phyloP scores from a whole-genome alignment of 2,329 filamentous ascomycete genomes.

The Alternaria postmessia region DNA sequence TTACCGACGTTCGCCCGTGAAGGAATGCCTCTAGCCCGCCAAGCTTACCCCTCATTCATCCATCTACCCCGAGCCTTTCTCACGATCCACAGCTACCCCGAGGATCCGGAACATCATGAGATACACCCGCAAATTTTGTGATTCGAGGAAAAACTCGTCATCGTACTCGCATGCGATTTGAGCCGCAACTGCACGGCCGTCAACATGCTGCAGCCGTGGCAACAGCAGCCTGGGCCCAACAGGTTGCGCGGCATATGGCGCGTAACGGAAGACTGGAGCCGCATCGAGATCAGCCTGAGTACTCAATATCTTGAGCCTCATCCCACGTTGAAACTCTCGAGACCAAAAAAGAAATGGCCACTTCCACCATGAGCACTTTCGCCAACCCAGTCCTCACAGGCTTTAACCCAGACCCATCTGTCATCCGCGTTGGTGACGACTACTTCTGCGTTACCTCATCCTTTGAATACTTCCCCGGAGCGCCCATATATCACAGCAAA shows the following conservation, averaged over 20 bases:
- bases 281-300: not conserved
- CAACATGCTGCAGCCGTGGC: not conserved
- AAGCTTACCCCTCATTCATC: constrained; percentile 12
- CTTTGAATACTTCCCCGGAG: constrained; percentile 62
- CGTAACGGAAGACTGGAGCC: not conserved
- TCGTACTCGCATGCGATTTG: not conserved
- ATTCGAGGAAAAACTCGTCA: constrained; percentile 12
- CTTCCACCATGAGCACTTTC: constrained; percentile 5
- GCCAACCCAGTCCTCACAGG: constrained; percentile 37
- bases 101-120: not conserved
- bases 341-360: not conserved
- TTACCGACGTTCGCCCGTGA: not conserved
- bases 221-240: not conserved
- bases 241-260: not conserved
- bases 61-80: not conserved
- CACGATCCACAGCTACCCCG: constrained; percentile 6
- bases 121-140: not conserved
- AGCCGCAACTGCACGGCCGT: not conserved
- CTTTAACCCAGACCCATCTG: constrained; percentile 60
- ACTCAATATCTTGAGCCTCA: not conserved
- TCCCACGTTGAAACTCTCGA: not conserved
- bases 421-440: constrained; percentile 51
- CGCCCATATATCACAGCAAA: constrained; percentile 61
- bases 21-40: not conserved
- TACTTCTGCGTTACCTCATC: constrained; percentile 62